Evolutionary conservation across 257 asterid genomes (phyloP), one percentile per base, ranked within the genome.

Genomic region (Paraleonurus japonicus): DNA sequence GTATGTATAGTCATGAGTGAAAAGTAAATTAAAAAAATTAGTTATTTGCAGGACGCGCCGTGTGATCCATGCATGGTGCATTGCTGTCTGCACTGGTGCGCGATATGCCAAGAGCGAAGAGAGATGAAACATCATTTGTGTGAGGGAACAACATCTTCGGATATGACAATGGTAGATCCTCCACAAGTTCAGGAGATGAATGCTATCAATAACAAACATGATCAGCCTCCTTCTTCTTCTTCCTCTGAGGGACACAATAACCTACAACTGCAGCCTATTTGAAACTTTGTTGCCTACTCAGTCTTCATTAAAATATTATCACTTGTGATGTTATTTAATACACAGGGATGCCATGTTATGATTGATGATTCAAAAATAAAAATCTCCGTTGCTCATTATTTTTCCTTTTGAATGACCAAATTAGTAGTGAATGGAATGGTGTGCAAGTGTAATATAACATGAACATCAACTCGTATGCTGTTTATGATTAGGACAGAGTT

Each of bases 31-130:
- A n/a, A n/a, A n/a, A 39, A 10, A 1, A 39, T 1, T 39, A n/a
- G 48, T 41, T 41, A 41, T 41, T 0, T 41, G 75, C 74, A 91
- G 96, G 96, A 90, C 70, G 70, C 90, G 1, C 96, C 96, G 0
- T 92, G 98, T 63, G 96, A 92, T 54, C 95, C 98, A 4, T 88
- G 96, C 69, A 24, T 85, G 82, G 95, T 90, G 78, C 98, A 90
- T 47, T 91, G 95, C 71, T 86, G 92, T 74, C 74, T 90, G 30
- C 96, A 92, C 71, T 88, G 96, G 98, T 90, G 98, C 75, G 98
- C 98, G 5, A 65, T 90, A 67, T 92, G 98, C 76, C 98, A 92
- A 28, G 98, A 92, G 70, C 83, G 84, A 10, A 76, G 98, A 70
- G 96, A 92, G 81, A 75, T 84, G 88, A 85, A 75, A 63, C 66